Base-by-base conservation (phyloP, 1,139 yeast genomes). In the Neolecta irregularis region DNA sequence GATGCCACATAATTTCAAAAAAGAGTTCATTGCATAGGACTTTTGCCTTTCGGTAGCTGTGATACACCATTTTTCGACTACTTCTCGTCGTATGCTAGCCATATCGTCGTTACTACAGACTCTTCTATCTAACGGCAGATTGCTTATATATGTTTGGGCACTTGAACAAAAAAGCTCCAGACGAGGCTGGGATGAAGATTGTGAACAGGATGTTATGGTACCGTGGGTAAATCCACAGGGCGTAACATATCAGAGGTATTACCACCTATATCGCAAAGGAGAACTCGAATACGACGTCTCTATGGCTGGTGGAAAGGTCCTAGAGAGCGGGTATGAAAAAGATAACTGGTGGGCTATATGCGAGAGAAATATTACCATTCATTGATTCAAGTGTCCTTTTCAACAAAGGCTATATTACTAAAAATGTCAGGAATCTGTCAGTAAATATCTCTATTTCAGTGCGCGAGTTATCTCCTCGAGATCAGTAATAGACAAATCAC, bases 271-370 rank as follows among this genome's bases (percentile, higher is more conserved):
- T 53, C 68, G 64, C 41, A 57, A 77, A 44, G 95, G 94, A 1
- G 98, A 88, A 51, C 61, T 88, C 31, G 75, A 67, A 33, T 67
- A 65, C 3, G 80, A 83, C 49, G 77, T 80, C 11, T 51, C 48
- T 16, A 51, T 51, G 16, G 93, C 93, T 0, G 91, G 91, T 1
- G 81, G 74, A 1, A 46, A 43, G 2, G 61, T 85, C 1, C 62
- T 77, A 0, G 71, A 68, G 22, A 61, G 68, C 35, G 99, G 99
- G 1, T 91, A 85, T 51, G 96, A 88, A 51, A 69, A 68, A 48
- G 98, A 91, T 51, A 88, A 88, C 51, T 88, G 98, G 96, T 88
- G 94, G 80, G 75, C 65, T n/a, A n/a, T n/a, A n/a, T n/a, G n/a
- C n/a, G n/a, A n/a, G n/a, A n/a, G n/a, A n/a, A n/a, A n/a, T n/a